Base-by-base conservation (phyloP, 371 early-diverging fungal genomes). In the Zopfochytrium polystomum region DNA sequence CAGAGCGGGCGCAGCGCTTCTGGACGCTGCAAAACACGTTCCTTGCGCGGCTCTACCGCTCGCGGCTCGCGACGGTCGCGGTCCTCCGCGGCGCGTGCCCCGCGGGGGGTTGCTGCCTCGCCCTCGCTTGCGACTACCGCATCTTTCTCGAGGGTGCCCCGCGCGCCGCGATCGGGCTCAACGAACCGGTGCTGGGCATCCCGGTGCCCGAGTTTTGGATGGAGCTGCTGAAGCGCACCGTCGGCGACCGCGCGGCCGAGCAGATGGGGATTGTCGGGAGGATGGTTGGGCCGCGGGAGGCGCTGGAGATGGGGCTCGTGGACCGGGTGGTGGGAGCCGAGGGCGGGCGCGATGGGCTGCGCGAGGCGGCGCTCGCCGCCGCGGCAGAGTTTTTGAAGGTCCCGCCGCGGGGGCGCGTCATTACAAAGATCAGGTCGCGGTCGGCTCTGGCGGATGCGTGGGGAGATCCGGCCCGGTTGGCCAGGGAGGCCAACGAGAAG, bases 111-210 rank as follows among this genome's bases (percentile, higher is more conserved):
- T 58, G 61, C 34, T 66, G 60, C 26, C 34, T 76, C 35, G 50
- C 76, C n/a, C 56, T 76, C 61, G 52, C 59, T 1, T 73, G 69
- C 34, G 76, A 76, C 55, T 67, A 65, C 65, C 61, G 76, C 23
- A 64, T 73, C 61, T 62, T 63, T 34, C 52, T 66, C 22, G 42
- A 54, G 23, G 56, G 61, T 42, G 48, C 38, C 30, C 47, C 60
- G 11, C n/a, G n/a, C n/a, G n/a, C n/a, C n/a, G n/a, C n/a, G n/a
- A n/a, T n/a, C n/a, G 77, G 76, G n/a, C 72, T 77, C 20, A 77
- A 75, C 54, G 75, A 77, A 47, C 78, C 76, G 0, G 74, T 74
- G 0, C 65, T 82, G 25, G 82, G 82, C 20, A 61, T 82, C 47
- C 62, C 76, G 0, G 74, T 82, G 23, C 82, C 82, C 15, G 60